Evolutionary conservation across 768 basidiomycete genomes (phyloP), one percentile per base, ranked within the genome.

Genomic region (Leccinum longicurvipes): DNA sequence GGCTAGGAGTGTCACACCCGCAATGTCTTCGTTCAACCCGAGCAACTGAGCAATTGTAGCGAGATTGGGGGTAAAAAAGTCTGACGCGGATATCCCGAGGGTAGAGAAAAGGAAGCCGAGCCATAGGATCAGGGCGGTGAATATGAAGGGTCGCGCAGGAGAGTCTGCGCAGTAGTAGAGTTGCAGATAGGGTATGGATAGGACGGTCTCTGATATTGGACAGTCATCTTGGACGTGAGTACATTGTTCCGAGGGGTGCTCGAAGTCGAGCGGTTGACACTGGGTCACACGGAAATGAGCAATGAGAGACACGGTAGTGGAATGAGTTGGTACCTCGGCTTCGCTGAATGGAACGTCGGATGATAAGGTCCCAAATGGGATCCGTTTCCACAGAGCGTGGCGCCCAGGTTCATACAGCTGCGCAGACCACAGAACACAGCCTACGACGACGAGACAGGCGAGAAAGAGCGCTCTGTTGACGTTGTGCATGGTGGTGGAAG

Each of bases 11-110:
- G 97, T 99, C 23, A 98, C 95, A 0, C 97, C 97, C 0, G 97
- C 94, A 15, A 98, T 86, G 53, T 91, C 91, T 68, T 99, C 94
- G 63, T 91, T 90, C 39, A 99, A 73, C 0, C 93, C 90, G 4
- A 99, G 82, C 4, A 91, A 74, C 49, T 87, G 82, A 0, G 96
- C 85, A 29, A 98, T 88, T 1, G 95, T 92, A 0, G 90, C 89
- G 17, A 99, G 81, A 70, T 99, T 98, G 1, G 95, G 95, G 50
- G 91, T 94, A 79, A 98, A 98, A 75, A 98, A 98, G 73, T 98
- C 96, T 17, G 93, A 90, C 6, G 95, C 94, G 60, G 86, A 87
- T 69, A 97, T 97, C 4, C 94, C 94, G 32, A 98, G 87, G 32
- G 91, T 95, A 21, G 93, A 93, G 76, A 99, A 98, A 52, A 99